Conservation (phyloP, 805 yeast genomes). For the Kregervanrija delftensis region DNA sequence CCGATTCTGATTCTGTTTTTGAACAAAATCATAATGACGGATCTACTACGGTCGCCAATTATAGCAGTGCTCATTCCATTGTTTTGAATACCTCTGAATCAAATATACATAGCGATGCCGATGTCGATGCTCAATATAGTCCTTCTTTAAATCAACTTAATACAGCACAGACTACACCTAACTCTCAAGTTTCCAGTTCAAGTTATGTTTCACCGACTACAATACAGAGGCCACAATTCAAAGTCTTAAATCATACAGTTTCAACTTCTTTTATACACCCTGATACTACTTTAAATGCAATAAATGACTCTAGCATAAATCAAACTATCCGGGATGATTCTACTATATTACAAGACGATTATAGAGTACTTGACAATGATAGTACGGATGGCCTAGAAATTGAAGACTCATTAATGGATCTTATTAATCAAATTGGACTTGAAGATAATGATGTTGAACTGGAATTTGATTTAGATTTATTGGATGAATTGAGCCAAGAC, state of each 20-base stretch:
- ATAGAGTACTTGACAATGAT: neutral
- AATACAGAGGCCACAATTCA: neutral
- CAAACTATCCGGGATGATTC: neutral
- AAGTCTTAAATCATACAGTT: neutral
- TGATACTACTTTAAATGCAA: neutral
- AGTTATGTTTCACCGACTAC: no score
- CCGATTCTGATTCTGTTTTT: no score
- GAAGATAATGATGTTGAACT: slow-evolving; percentile 2
- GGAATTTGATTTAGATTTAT: slow-evolving; percentile 4
- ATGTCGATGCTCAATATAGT: neutral
- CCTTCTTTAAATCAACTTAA: neutral
- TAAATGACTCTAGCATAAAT: neutral
- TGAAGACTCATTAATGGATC: slow-evolving; percentile 3
- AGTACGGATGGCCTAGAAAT: neutral
- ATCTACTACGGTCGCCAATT: no score
- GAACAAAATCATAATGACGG: no score
- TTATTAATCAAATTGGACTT: slow-evolving; percentile 3
- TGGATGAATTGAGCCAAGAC: slow-evolving; percentile 1
- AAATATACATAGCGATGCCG: neutral
- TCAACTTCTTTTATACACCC: neutral
- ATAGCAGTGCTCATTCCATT: no score
- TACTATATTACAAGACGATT: neutral
- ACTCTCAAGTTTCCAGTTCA: no score
- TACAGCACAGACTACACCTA: no score
- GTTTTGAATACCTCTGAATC: no score